These are phyloP conservation scores for Phytophthora fragariaefolia DNA, from an alignment of 352 stramenopile species.

Conservation along the genomic window DNA sequence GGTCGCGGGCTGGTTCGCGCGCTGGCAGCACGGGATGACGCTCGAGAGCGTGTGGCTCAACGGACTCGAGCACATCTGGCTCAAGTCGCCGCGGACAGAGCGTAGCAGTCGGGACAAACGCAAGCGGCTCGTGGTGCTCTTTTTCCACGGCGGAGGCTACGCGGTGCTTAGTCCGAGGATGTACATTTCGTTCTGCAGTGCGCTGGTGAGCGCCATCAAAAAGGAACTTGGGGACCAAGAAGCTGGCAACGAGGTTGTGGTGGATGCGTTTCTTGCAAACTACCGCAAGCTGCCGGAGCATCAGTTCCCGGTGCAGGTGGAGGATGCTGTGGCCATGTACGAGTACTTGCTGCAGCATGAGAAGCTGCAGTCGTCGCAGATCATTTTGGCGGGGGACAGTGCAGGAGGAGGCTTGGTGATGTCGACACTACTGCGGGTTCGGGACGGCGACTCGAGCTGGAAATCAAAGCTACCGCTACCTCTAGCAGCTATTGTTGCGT, in stretches of 20 bases:
- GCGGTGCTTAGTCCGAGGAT: constrained; percentile 29
- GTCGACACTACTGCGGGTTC: constrained; percentile 42
- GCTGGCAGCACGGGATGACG: constrained; percentile 27
- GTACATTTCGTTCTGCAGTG: constrained; percentile 26
- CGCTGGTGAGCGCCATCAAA: constrained; percentile 19
- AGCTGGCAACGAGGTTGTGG: not conserved
- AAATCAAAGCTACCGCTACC: constrained; percentile 32
- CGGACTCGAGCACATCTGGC: constrained; percentile 62
- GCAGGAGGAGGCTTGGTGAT: constrained; percentile 35
- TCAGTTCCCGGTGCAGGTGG: constrained; percentile 27
- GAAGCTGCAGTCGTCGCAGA: constrained; percentile 16
- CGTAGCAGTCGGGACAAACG: not conserved
- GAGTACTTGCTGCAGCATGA: constrained; percentile 29
- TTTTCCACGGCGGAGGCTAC: constrained; percentile 51
- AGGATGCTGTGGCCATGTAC: constrained; percentile 39
- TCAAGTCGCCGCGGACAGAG: constrained; percentile 14
- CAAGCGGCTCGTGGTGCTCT: constrained; percentile 51
- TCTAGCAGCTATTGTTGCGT: constrained; percentile 37
- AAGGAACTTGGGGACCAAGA: constrained; percentile 3
- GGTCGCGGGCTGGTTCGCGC: too few relatives aligned
- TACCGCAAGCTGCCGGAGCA: constrained; percentile 41
- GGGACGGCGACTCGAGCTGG: constrained; percentile 27
- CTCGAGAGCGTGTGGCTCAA: constrained; percentile 46
- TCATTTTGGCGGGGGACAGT: constrained; percentile 42
- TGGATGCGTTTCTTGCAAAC: constrained; percentile 40